Evolutionary conservation across 2,329 filamentous ascomycete species (phyloP).

Genomic region (Ceratocystis destructans): DNA sequence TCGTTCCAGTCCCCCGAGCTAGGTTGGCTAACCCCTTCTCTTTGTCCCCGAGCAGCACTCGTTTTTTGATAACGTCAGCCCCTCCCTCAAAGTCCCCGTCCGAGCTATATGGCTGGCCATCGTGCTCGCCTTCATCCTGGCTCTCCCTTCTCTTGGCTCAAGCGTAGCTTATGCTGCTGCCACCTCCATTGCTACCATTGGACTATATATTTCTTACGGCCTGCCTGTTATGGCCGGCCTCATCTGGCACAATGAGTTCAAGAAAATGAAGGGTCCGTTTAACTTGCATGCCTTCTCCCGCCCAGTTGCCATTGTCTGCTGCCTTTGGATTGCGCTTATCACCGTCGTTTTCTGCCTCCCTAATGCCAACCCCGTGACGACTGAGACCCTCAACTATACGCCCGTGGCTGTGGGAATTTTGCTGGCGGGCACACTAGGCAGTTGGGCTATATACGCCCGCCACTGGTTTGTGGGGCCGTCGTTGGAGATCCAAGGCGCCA

Average conservation of each 20-base stretch:
- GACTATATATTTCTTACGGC: constrained; percentile 45
- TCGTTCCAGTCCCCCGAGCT: too few relatives aligned
- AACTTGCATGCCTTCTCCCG: constrained; percentile 35
- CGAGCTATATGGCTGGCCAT: constrained; percentile 44
- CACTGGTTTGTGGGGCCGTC: constrained; percentile 44
- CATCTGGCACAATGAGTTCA: constrained; percentile 37
- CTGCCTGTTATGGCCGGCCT: constrained; percentile 42
- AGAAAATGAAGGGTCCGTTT: constrained; percentile 40
- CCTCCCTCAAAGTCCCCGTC: constrained; percentile 35
- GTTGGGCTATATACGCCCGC: constrained; percentile 40
- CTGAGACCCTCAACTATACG: constrained; percentile 46
- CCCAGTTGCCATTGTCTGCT: constrained; percentile 35
- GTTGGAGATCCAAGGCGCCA: constrained; percentile 37
- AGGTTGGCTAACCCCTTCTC: neutral
- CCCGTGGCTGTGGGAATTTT: constrained; percentile 46
- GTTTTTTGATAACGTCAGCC: constrained; percentile 42
- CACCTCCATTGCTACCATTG: constrained; percentile 45
- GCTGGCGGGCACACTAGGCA: constrained; percentile 32
- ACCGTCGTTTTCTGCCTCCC: constrained; percentile 45
- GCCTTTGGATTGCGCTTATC: constrained; percentile 41
- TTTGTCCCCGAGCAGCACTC: constrained; percentile 25
- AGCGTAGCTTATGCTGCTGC: constrained; percentile 43
- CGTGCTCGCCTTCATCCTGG: constrained; percentile 39
- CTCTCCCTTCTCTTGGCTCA: constrained; percentile 41
- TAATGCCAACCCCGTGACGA: constrained; percentile 39